Conservation (phyloP, 768 basidiomycete species). For the Cubamyces lactineus region DNA sequence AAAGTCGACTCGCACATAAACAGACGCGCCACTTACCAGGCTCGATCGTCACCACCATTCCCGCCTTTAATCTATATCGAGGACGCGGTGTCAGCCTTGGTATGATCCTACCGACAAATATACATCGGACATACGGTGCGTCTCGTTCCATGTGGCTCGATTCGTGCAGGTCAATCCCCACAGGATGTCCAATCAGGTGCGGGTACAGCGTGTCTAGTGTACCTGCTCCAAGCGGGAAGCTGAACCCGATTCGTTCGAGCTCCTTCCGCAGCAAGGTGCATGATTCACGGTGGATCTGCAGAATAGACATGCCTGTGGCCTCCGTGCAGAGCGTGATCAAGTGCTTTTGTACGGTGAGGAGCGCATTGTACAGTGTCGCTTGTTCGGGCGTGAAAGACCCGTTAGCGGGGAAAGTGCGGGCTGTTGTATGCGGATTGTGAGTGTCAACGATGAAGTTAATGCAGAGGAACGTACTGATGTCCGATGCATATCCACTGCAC, state of each 20-base stretch:
- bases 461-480: conserved; percentile 67
- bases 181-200: conserved; percentile 89
- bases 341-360: conserved; percentile 72
- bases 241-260: conserved; percentile 77
- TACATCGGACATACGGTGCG: conserved; percentile 45
- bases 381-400: conserved; percentile 83
- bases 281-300: conserved; percentile 78
- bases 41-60: conserved; percentile 94
- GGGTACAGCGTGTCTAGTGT: conserved; percentile 83
- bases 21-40: conserved; percentile 52
- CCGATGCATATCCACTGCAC: conserved; percentile 86
- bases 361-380: conserved; percentile 80
- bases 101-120: conserved; percentile 7
- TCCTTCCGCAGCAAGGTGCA: conserved; percentile 69
- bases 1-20: not conserved
- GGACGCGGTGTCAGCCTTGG: not conserved
- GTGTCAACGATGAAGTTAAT: not conserved
- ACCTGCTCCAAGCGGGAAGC: conserved; percentile 53
- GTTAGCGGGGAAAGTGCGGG: conserved; percentile 86
- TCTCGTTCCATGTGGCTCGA: conserved; percentile 62
- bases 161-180: conserved; percentile 95
- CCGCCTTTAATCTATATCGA: conserved; percentile 61
- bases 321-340: conserved; percentile 66
- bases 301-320: conserved; percentile 56
- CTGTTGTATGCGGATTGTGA: conserved; percentile 38